Evolutionary conservation across 1,284 basidiomycete genomes (phyloP), one percentile per base, ranked within the genome.

Genomic region (Tilletia caries): DNA sequence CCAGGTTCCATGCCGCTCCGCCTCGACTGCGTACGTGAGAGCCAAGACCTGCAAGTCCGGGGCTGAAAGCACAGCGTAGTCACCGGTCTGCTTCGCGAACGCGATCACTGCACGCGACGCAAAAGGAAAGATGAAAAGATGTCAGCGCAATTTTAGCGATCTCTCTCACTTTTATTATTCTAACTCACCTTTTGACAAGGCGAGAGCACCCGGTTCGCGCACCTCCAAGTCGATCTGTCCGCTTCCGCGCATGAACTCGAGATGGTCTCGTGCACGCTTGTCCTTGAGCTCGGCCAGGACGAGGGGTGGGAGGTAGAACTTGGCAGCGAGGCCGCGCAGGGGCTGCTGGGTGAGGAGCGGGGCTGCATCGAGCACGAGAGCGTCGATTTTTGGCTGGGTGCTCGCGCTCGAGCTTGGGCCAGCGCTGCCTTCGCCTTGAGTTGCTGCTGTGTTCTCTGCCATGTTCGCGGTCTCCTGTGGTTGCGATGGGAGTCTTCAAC

Each of bases 71-170:
- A 95, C 95, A 43, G 92, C 87, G 82, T 93, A 95, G 85, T 98
- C 96, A 84, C 96, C 96, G 0, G 95, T 97, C 86, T 93, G 92
- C 86, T 93, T 95, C 2, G 96, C 92, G 84, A 91, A 92, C 73
- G 91, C 90, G 66, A 92, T 91, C 10, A 95, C 96, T 92, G 76
- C 52, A 43, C 70, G 67, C 20, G 6, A 43, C 10, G 23, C 5
- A 18, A 54, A 23, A 27, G 62, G 50, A 20, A 44, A 23, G 1
- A 54, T 46, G 65, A 12, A 66, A 27, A 60, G 58, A 13, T n/a
- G 20, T 10, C 43, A n/a, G n/a, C n/a, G 33, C 25, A 34, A 8
- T 25, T 23, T 13, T 12, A 58, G 34, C 65, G 52, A 13, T 15
- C 43, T 8, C n/a, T n/a, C n/a, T n/a, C n/a, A n/a, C n/a, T n/a